Conservation (phyloP, 208 protist genomes). For the Herpetomonas tarakana region DNA sequence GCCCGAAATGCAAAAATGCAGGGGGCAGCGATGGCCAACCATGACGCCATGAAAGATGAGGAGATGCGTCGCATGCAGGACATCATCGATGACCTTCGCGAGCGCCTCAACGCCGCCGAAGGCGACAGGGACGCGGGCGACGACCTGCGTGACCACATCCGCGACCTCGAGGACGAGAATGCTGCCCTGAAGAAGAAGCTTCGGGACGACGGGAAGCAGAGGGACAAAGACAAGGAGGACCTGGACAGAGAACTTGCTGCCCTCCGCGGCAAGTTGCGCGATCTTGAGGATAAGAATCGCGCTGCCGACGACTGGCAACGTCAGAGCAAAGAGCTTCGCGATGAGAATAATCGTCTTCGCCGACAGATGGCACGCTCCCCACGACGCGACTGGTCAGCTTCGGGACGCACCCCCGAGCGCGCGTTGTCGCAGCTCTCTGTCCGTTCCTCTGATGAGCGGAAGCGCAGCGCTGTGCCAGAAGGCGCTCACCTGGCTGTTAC, state of each 20-base stretch:
- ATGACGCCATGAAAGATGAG: slow-evolving; percentile 27
- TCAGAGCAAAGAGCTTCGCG: slow-evolving; percentile 19
- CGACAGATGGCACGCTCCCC: slow-evolving; percentile 20
- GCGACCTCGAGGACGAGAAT: slow-evolving; percentile 27
- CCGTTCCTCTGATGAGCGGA: slow-evolving; percentile 44
- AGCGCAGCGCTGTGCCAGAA: slow-evolving; percentile 58
- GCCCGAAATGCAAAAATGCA: slow-evolving; percentile 23
- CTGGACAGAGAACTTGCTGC: slow-evolving; percentile 23
- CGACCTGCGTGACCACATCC: slow-evolving; percentile 28
- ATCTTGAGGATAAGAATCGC: slow-evolving; percentile 9
- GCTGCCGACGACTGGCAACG: slow-evolving; percentile 14
- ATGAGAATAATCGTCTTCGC: slow-evolving; percentile 42
- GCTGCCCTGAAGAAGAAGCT: slow-evolving; percentile 10
- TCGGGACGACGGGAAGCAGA: slow-evolving; percentile 22
- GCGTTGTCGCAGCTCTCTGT: slow-evolving; percentile 48
- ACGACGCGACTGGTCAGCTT: slow-evolving; percentile 4
- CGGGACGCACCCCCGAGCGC: slow-evolving; percentile 9
- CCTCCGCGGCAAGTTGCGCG: slow-evolving; percentile 11
- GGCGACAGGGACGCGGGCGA: slow-evolving; percentile 4
- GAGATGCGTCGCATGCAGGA: slow-evolving; percentile 15
- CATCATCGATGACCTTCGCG: slow-evolving; percentile 11
- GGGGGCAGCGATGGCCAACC: slow-evolving; percentile 18
- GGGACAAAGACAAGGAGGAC: slow-evolving; percentile 30
- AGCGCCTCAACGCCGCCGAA: background rate
- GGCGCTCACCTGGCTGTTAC: slow-evolving; percentile 82